phyloP scores from a whole-genome alignment of 305 asterid genomes.

The Ajuga reptans region DNA sequence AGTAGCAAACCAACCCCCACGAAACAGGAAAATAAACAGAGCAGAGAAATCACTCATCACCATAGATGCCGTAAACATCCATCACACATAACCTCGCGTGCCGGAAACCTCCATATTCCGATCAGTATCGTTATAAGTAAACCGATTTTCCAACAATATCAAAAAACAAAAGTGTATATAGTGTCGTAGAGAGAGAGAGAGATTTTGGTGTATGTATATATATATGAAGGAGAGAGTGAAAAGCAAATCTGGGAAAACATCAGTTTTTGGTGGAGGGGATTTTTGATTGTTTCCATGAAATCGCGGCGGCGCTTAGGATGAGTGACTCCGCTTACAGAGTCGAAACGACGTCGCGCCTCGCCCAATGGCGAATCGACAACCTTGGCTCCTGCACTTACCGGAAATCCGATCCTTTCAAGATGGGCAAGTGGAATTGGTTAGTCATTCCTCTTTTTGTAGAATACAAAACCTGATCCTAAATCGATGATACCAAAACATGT shows the following conservation, averaged over 20 bases:
- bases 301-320: slow-evolving; percentile 78
- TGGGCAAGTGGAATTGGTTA: slow-evolving; percentile 89
- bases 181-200: neutral
- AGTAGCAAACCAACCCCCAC: neutral
- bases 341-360: slow-evolving; percentile 82
- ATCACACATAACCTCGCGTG: slow-evolving; percentile 26
- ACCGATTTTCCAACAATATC: neutral
- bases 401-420: slow-evolving; percentile 82
- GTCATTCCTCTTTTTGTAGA: neutral
- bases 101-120: slow-evolving; percentile 25
- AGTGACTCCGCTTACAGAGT: slow-evolving; percentile 84
- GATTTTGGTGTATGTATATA: slow-evolving; percentile 13
- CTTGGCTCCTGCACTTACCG: slow-evolving; percentile 71
- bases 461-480: no score
- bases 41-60: slow-evolving; percentile 8
- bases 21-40: neutral
- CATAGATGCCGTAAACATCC: slow-evolving; percentile 32
- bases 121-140: no score
- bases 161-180: neutral
- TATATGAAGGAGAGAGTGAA: slow-evolving; percentile 43
- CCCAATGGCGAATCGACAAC: slow-evolving; percentile 94
- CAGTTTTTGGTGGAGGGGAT: slow-evolving; percentile 68
- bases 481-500: no score
- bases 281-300: slow-evolving; percentile 83
- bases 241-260: slow-evolving; percentile 85